A percentile compares a stretch with the other conserved stretches of the same genome.
Conservation (phyloP, 345 rosid species). For the Hibiscus syriacus region DNA sequence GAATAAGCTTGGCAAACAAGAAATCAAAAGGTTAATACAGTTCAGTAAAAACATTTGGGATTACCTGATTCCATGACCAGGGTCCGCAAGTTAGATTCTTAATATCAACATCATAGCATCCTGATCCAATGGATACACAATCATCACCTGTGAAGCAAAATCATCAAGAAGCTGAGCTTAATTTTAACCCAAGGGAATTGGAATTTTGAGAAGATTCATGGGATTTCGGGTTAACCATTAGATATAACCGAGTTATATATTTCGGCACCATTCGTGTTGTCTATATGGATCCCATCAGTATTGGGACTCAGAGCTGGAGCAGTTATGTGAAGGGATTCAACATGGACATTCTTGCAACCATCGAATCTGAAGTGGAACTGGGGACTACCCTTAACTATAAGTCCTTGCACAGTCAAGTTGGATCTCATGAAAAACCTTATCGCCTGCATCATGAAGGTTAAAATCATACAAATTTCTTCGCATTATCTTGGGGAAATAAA, state of each 20-base stretch:
- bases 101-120: constrained; percentile 73
- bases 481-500: not conserved
- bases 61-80: constrained; percentile 96
- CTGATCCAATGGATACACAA: constrained; percentile 90
- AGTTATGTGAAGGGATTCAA: constrained; percentile 52
- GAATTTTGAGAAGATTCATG: not conserved
- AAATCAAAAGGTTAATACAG: not conserved
- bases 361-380: constrained; percentile 79
- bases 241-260: constrained; percentile 77
- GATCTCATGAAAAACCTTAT: constrained; percentile 64
- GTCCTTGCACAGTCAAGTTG: constrained; percentile 61
- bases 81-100: constrained; percentile 91
- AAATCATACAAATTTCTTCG: not conserved
- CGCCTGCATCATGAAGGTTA: constrained; percentile 26
- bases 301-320: constrained; percentile 89
- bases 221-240: constrained; percentile 37
- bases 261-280: constrained; percentile 47
- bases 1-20: not conserved
- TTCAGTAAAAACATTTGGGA: not conserved
- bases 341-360: constrained; percentile 39
- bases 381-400: constrained; percentile 60
- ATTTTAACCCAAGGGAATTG: not conserved
- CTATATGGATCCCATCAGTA: constrained; percentile 90
- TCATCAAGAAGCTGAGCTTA: not conserved
- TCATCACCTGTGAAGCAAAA: constrained; percentile 64